These are phyloP conservation scores for Aethionema arabicum DNA, from an alignment of 345 rosid species.

Conservation along the genomic window DNA sequence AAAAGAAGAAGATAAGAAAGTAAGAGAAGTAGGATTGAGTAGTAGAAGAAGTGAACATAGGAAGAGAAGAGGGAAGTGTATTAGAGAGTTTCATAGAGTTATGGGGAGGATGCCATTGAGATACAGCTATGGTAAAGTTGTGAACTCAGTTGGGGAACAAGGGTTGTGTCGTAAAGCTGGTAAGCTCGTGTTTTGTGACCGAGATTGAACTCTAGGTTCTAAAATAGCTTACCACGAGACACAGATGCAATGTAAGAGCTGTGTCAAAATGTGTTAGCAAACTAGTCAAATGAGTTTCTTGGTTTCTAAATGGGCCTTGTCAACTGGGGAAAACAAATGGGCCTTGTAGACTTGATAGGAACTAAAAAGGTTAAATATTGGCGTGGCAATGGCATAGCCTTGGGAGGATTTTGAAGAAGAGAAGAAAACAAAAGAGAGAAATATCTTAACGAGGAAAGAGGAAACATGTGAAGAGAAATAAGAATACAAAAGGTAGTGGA, in stretches of 20 bases:
- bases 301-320: constrained; percentile 4
- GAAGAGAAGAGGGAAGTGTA: constrained; percentile 69
- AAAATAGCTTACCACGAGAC: too few species aligned
- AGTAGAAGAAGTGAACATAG: constrained; percentile 62
- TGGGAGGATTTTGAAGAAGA: constrained; percentile 12
- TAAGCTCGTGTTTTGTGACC: constrained; percentile 59
- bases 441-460: constrained; percentile 12
- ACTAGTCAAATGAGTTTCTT: background rate
- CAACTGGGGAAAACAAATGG: too few species aligned
- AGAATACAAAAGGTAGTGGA: background rate
- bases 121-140: constrained; percentile 60
- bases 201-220: constrained; percentile 2
- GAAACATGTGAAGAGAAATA: background rate
- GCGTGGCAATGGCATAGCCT: constrained; percentile 27
- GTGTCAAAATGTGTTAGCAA: background rate
- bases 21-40: constrained; percentile 60
- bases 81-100: constrained; percentile 54
- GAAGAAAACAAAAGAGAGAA: constrained; percentile 11
- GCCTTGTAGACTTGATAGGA: background rate
- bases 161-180: constrained; percentile 62
- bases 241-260: too few species aligned
- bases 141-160: constrained; percentile 69
- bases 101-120: constrained; percentile 65
- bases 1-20: constrained; percentile 22
- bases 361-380: background rate